These are phyloP conservation scores for Suillus plorans DNA, from an alignment of 768 basidiomycete genomes.

Conservation along the genomic window DNA sequence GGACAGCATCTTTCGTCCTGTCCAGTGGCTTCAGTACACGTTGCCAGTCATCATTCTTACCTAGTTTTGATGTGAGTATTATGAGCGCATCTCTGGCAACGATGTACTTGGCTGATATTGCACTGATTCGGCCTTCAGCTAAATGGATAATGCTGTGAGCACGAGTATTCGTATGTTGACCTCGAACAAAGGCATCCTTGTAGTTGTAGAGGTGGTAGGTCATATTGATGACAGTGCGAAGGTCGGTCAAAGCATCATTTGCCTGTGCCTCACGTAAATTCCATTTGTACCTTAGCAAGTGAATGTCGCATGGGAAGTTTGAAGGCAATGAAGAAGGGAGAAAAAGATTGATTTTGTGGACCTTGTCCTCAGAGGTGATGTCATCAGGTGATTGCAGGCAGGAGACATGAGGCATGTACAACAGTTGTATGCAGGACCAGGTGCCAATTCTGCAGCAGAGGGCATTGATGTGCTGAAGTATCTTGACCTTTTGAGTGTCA, in stretches of 20 bases:
- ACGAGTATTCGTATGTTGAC: neutral
- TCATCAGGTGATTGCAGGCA: neutral
- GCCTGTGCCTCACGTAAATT: no score
- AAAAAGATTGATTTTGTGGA: neutral
- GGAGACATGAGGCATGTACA: neutral
- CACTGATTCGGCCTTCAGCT: neutral
- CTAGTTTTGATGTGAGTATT: neutral
- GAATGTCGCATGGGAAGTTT: neutral
- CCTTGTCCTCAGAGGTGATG: neutral
- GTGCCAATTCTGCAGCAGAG: neutral
- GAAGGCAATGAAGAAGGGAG: neutral
- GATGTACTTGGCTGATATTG: neutral
- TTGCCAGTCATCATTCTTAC: neutral
- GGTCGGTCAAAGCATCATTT: neutral
- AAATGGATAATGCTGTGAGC: neutral
- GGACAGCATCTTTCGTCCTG: neutral
- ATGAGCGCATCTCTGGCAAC: neutral
- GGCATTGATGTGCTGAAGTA: neutral
- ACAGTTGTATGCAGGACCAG: neutral
- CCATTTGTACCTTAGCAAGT: no score
- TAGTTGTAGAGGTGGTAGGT: slow-evolving; percentile 1
- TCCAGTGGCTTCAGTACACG: neutral
- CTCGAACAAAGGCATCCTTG: neutral
- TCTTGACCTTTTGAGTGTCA: neutral
- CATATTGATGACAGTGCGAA: neutral